These are phyloP conservation scores for Sinapis alba DNA, from an alignment of 441 rosid species.

Conservation along the genomic window DNA sequence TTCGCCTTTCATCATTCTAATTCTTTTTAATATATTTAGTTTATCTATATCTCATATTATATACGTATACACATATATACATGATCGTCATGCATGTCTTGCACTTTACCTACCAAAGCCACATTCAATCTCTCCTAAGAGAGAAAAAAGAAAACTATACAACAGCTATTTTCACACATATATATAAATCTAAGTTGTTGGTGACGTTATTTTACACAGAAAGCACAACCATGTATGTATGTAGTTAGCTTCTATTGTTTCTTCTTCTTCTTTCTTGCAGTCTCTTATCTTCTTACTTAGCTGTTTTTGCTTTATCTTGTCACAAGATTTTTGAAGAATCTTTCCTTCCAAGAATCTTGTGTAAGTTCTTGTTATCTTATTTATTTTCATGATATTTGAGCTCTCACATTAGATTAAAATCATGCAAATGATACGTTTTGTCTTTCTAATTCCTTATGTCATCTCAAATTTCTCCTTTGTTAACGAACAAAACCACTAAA, in stretches of 20 bases:
- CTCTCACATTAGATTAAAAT: conserved; percentile 11
- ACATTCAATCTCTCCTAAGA: conserved; percentile 29
- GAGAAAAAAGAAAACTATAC: conserved; percentile 6
- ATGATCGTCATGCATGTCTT: conserved; percentile 65
- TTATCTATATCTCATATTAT: background rate
- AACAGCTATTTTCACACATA: background rate
- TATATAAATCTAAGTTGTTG: conserved; percentile 37
- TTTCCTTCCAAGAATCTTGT: conserved; percentile 31
- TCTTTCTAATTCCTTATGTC: conserved; percentile 4
- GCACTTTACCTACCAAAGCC: conserved; percentile 76
- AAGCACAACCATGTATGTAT: conserved; percentile 25
- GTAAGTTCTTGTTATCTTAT: conserved; percentile 35
- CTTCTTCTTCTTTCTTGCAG: conserved; percentile 22
- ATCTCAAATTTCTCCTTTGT: conserved; percentile 1
- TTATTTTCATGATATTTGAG: conserved; percentile 24
- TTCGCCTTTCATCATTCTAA: conserved; percentile 61
- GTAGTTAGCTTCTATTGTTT: conserved; percentile 15
- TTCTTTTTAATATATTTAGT: background rate
- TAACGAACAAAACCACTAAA: background rate
- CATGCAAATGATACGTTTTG: conserved; percentile 31
- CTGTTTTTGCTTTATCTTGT: conserved; percentile 37
- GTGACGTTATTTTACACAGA: conserved; percentile 35
- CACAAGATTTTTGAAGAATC: conserved; percentile 33
- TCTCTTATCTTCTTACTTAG: conserved; percentile 22
- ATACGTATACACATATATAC: conserved; percentile 7